phyloP scores from a whole-genome alignment of 257 asterid species.

The Verbascum thapsus region DNA sequence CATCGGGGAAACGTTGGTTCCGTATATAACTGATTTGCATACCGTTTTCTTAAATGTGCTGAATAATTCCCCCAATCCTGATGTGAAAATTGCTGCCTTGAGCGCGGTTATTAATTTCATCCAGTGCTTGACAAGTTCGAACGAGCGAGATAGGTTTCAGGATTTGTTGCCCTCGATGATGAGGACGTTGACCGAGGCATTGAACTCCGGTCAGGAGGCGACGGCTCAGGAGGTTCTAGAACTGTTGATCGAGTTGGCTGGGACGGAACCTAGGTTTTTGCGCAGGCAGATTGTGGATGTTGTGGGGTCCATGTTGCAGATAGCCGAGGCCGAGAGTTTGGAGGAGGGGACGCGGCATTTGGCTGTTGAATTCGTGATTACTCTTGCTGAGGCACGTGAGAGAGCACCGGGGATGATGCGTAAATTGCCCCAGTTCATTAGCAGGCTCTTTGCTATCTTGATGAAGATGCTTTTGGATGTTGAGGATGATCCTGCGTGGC shows the following conservation, averaged over 20 bases:
- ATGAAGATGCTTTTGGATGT: slow-evolving; percentile 89
- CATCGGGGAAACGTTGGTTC: slow-evolving; percentile 71
- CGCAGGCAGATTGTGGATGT: slow-evolving; percentile 93
- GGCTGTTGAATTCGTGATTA: slow-evolving; percentile 94
- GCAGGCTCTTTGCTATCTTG: slow-evolving; percentile 70
- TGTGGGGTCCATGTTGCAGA: slow-evolving; percentile 91
- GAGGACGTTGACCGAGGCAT: slow-evolving; percentile 93
- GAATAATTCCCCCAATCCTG: slow-evolving; percentile 54
- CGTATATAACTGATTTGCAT: slow-evolving; percentile 78
- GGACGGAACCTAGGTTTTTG: slow-evolving; percentile 87
- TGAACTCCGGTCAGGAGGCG: slow-evolving; percentile 83
- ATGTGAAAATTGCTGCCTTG: slow-evolving; percentile 90
- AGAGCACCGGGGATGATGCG: slow-evolving; percentile 99
- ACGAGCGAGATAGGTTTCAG: slow-evolving; percentile 91
- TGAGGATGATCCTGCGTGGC: slow-evolving; percentile 94
- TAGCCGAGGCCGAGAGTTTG: slow-evolving; percentile 85
- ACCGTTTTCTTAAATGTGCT: slow-evolving; percentile 66
- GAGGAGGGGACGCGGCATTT: slow-evolving; percentile 95
- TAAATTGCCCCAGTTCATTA: slow-evolving; percentile 89
- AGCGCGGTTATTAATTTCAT: slow-evolving; percentile 90
- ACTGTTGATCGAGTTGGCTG: slow-evolving; percentile 88
- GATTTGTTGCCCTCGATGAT: slow-evolving; percentile 92
- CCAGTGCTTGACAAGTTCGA: slow-evolving; percentile 70
- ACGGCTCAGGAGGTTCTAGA: slow-evolving; percentile 97
- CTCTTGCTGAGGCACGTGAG: slow-evolving; percentile 93